These are phyloP conservation scores for Verticillium longisporum DNA, from an alignment of 2,329 filamentous ascomycete genomes.

Conservation along the genomic window DNA sequence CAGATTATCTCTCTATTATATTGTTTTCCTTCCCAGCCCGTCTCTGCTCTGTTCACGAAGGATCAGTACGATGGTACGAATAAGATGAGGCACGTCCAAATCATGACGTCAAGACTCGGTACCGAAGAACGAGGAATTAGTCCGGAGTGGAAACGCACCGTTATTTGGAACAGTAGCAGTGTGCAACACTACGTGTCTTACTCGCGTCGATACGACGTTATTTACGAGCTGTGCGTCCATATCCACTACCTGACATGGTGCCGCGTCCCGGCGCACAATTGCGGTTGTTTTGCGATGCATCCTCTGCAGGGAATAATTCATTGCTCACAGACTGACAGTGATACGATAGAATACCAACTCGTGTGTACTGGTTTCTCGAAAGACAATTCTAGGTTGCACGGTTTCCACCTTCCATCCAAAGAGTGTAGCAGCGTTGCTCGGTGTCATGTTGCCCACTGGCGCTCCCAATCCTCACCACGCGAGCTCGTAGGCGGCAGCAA, in stretches of 20 bases:
- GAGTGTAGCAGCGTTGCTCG: too few species aligned
- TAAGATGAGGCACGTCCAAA: not conserved
- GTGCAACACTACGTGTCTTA: not conserved
- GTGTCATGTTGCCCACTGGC: too few species aligned
- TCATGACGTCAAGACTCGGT: not conserved
- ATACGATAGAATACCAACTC: too few species aligned
- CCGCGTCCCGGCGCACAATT: too few species aligned
- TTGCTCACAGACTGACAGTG: too few species aligned
- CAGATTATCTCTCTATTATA: not conserved
- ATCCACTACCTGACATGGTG: too few species aligned
- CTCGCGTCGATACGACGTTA: not conserved
- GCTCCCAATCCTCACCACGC: not conserved
- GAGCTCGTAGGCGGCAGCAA: not conserved
- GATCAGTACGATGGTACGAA: not conserved
- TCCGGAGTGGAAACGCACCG: not conserved
- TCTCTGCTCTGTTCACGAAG: not conserved
- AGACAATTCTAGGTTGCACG: too few species aligned
- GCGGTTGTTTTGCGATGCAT: too few species aligned
- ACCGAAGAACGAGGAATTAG: not conserved
- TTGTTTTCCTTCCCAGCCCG: not conserved
- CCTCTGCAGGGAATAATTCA: too few species aligned
- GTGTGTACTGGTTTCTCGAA: too few species aligned
- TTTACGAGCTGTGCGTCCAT: not conserved
- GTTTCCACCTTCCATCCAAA: too few species aligned
- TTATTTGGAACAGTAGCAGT: not conserved